These are phyloP conservation scores for Xylariomycetidae sp. DNA, from an alignment of 2,329 filamentous ascomycete genomes.

Conservation along the genomic window DNA sequence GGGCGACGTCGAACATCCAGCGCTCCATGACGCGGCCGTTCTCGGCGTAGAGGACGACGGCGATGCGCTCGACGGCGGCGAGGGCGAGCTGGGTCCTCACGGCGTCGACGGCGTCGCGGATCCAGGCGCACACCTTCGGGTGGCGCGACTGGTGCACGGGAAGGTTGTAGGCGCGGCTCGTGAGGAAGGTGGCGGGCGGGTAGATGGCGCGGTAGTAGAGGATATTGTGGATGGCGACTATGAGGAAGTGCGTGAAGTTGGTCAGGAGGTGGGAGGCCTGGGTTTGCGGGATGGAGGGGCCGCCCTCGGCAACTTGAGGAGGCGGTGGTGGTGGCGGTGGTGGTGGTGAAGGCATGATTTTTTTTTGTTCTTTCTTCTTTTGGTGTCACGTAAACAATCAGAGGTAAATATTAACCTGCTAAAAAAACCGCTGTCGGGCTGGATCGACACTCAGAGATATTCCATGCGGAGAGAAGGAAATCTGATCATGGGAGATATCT, in stretches of 20 bases:
- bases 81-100: constrained; percentile 65
- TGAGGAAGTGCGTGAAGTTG: constrained; percentile 75
- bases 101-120: constrained; percentile 73
- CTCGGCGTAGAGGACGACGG: constrained; percentile 38
- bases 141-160: constrained; percentile 82
- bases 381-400: no score
- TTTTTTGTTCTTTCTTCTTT: not conserved
- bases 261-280: constrained; percentile 56
- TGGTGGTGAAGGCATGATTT: constrained; percentile 3
- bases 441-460: no score
- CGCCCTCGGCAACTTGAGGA: constrained; percentile 11
- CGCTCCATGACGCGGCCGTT: constrained; percentile 48
- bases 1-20: constrained; percentile 55
- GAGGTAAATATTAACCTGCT: no score
- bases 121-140: constrained; percentile 79
- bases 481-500: no score
- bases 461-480: no score
- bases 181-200: constrained; percentile 70
- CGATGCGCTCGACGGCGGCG: constrained; percentile 42
- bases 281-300: constrained; percentile 26
- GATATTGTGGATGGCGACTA: constrained; percentile 78
- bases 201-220: constrained; percentile 80
- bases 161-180: constrained; percentile 76
- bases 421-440: no score
- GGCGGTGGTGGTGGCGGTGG: constrained; percentile 5